phyloP scores from a whole-genome alignment of 23 red algal genomes.

The Chondrus crispus region DNA sequence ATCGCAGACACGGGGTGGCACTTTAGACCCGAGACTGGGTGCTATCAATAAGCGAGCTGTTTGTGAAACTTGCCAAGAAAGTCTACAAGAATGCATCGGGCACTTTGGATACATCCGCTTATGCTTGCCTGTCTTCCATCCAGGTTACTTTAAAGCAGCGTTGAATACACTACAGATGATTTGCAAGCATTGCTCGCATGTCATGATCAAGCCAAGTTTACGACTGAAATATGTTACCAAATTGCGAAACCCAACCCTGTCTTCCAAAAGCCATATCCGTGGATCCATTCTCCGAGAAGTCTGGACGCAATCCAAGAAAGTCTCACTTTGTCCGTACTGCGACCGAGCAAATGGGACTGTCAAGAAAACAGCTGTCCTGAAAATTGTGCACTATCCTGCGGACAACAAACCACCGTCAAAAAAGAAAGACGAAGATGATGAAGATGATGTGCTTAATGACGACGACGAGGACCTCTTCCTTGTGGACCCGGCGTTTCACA shows the following conservation, averaged over 20 bases:
- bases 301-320: conserved; percentile 62
- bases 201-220: conserved; percentile 36
- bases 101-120: conserved; percentile 92
- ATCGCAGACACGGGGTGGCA: conserved; percentile 50
- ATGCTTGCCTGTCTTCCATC: conserved; percentile 88
- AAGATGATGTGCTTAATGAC: conserved; percentile 59
- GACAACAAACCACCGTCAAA: conserved; percentile 56
- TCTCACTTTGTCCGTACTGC: conserved; percentile 72
- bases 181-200: conserved; percentile 85
- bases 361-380: conserved; percentile 69
- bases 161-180: conserved; percentile 91
- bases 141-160: conserved; percentile 83
- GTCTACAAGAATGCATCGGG: conserved; percentile 79
- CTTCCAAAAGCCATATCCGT: conserved; percentile 62
- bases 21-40: conserved; percentile 78
- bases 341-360: conserved; percentile 76
- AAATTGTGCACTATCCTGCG: conserved; percentile 77
- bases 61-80: conserved; percentile 86
- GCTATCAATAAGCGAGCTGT: conserved; percentile 80
- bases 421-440: conserved; percentile 68
- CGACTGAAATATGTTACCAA: conserved; percentile 14
- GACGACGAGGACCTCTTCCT: conserved; percentile 5
- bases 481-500: conserved; percentile 47
- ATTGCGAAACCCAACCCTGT: conserved; percentile 4
- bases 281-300: conserved; percentile 44